Evolutionary conservation across 2,329 filamentous ascomycete species (phyloP).

Genomic region (Penicillium sp.): DNA sequence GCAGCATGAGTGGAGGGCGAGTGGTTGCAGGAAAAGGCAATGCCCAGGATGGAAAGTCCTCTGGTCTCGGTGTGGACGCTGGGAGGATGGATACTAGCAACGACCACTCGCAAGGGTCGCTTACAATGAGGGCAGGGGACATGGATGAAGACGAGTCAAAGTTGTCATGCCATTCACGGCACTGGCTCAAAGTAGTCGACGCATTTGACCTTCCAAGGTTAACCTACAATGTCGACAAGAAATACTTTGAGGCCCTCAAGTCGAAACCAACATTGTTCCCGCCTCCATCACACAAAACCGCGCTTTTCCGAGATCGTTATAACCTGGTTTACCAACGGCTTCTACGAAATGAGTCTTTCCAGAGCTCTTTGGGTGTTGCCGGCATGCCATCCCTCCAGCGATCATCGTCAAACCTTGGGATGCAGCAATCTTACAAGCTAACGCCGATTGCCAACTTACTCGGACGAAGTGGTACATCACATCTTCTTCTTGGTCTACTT

Average conservation of each 20-base stretch:
- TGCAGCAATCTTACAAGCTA: constrained; percentile 78
- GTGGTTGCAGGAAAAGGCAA: constrained; percentile 56
- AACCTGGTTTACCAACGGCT: constrained; percentile 91
- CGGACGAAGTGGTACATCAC: constrained; percentile 80
- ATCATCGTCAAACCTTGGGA: constrained; percentile 62
- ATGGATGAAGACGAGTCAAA: constrained; percentile 64
- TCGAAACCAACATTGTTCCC: constrained; percentile 75
- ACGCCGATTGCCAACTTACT: constrained; percentile 80
- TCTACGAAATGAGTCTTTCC: constrained; percentile 90
- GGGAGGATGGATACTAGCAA: constrained; percentile 56
- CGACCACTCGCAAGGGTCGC: constrained; percentile 44
- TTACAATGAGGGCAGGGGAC: constrained; percentile 48
- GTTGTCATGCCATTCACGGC: constrained; percentile 72
- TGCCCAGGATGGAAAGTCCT: constrained; percentile 29
- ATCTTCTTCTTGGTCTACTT: constrained; percentile 86
- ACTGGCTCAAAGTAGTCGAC: constrained; percentile 82
- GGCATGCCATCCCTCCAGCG: constrained; percentile 62
- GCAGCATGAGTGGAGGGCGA: constrained; percentile 84
- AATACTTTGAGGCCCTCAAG: constrained; percentile 81
- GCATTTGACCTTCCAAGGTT: constrained; percentile 80
- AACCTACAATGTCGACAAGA: constrained; percentile 66
- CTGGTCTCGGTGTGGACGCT: constrained; percentile 53
- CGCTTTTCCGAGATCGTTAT: constrained; percentile 86
- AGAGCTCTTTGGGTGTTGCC: constrained; percentile 74
- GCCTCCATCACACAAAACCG: constrained; percentile 78